Percentiles rank a stretch among this genome's conserved stretches.
Evolutionary conservation across 305 asterid species (phyloP).

Genomic region (Salvia sclarea): DNA sequence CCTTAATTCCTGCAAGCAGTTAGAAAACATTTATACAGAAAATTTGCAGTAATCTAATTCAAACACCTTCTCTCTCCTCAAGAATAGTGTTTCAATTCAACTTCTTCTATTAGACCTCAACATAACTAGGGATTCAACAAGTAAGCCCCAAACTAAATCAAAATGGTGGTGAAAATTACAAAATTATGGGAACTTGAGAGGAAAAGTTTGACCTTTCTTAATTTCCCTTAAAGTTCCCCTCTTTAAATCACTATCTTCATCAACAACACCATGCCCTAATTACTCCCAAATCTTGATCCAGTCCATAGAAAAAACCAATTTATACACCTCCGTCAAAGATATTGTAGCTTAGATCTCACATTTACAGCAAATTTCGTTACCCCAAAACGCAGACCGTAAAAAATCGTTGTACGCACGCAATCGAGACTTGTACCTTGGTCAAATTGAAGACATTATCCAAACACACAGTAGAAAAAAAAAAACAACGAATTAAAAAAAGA

Average conservation of each 20-base stretch:
- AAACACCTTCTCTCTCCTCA: background rate
- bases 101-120: background rate
- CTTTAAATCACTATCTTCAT: background rate
- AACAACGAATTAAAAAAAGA: background rate
- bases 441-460: slow-evolving; percentile 12
- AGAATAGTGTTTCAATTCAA: too few relatives aligned
- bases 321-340: background rate
- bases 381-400: background rate
- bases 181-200: background rate
- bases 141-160: background rate
- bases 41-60: background rate
- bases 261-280: background rate
- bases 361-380: background rate
- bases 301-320: background rate
- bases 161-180: background rate
- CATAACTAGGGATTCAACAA: slow-evolving; percentile 1
- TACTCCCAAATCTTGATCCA: background rate
- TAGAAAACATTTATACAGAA: background rate
- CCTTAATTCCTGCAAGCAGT: background rate
- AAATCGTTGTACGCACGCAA: slow-evolving; percentile 24
- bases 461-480: background rate
- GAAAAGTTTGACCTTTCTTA: slow-evolving; percentile 1
- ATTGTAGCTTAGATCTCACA: background rate
- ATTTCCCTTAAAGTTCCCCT: background rate
- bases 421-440: slow-evolving; percentile 22